These are phyloP conservation scores for Adansonia grandidieri DNA, from an alignment of 441 rosid species.

Conservation along the genomic window DNA sequence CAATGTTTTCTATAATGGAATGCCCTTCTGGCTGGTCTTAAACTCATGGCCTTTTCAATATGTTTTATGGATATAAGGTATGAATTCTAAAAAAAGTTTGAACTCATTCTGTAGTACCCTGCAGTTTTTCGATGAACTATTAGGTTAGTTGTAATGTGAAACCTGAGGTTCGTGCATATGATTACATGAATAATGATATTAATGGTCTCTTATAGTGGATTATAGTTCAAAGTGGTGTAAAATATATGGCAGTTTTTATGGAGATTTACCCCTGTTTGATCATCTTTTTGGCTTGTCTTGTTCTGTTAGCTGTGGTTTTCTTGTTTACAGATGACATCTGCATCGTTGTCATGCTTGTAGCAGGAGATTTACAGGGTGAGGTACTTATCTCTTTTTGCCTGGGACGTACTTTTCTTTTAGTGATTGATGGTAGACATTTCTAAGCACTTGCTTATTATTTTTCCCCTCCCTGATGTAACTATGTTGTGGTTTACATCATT, in stretches of 20 bases:
- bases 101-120: neutral
- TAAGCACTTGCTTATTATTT: neutral
- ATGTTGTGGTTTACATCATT: neutral
- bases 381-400: constrained; percentile 21
- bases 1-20: neutral
- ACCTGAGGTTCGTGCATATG: constrained; percentile 10
- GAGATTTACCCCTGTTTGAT: constrained; percentile 8
- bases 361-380: constrained; percentile 22
- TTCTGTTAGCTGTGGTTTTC: constrained; percentile 8
- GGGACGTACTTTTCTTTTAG: neutral
- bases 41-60: constrained; percentile 17
- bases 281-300: constrained; percentile 19
- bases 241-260: neutral
- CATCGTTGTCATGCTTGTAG: constrained; percentile 14
- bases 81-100: constrained; percentile 8
- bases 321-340: constrained; percentile 12
- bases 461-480: neutral
- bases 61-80: neutral
- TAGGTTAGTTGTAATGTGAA: neutral
- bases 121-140: constrained; percentile 7
- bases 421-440: neutral
- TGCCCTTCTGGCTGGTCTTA: neutral
- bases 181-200: neutral
- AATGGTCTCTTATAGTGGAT: neutral
- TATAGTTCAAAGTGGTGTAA: constrained; percentile 15